Evolutionary conservation across 116 monocot species (phyloP), one percentile per base, ranked within the genome.

Genomic region (Iris pallida): DNA sequence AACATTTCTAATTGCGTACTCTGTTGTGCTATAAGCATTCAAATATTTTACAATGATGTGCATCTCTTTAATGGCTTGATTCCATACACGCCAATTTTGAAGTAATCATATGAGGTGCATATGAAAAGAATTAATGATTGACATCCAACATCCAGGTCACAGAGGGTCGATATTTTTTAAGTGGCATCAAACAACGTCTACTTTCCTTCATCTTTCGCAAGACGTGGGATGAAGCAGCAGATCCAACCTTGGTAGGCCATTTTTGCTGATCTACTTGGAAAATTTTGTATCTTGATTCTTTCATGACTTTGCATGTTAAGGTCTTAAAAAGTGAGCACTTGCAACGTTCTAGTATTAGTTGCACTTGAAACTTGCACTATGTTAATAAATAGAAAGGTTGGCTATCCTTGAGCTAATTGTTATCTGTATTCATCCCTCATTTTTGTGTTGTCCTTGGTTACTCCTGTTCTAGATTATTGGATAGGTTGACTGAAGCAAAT

Each of bases 171-270:
- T 70, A 74, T 70, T 93, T 93, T 65, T 77, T 93, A 20, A 87
- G 79, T 76, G 88, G 93, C 63, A 88, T 98, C 60, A 98, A 98
- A 61, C 98, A 98, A 60, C 71, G 98, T 5, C 63, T 98, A 68
- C 93, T 98, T 76, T 90, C 98, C 47, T 98, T 79, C 60, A 88
- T 98, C 71, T 92, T 90, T 79, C 83, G 82, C 20, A 86, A 84
- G 75, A 83, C 84, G 68, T 98, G 88, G 90, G 86, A 78, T 72
- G 90, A 90, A 77, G 88, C 88, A 83, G 55, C 71, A 61, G 90
- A 93, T 79, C 75, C 71, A 82, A 67, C 68, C 19, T 64, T 80
- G 90, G 98, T 98, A 91, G 8, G 74, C 18, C 51, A 47, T 45
- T 5, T 18, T 64, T 64, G 2, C 47, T 64, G 9, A 12, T 47